Base-by-base conservation (phyloP, 1,284 basidiomycete species). In the Microbotryum saponariae region DNA sequence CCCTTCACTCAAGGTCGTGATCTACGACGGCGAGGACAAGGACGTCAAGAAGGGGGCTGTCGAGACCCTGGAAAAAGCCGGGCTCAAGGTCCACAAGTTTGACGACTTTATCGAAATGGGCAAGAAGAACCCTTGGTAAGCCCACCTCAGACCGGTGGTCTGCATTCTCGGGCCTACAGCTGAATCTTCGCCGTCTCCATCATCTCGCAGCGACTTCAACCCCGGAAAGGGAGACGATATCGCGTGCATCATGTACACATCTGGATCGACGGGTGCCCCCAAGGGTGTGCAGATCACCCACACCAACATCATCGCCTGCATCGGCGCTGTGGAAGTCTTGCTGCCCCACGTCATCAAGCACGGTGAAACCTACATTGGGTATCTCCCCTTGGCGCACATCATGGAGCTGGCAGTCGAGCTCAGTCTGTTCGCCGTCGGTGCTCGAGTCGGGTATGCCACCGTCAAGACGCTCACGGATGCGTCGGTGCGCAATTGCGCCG, bases 231-330 rank as follows among this genome's bases (percentile, higher is more conserved):
- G 79, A 20, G 82, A 86, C 0, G 88, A 86, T 62, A 77, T 86
- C 6, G 88, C 87, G 25, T 90, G 91, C 74, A 93, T 96, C 78
- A 97, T 97, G 93, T 97, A 97, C 80, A 97, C 93, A 25, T 87
- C 84, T 64, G 91, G 92, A n/a, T 87, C 85, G 60, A 94, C 91
- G 0, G 93, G 93, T 29, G 79, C 88, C 9, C 93, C 93, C 52
- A 97, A 97, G 78, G 93, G 93, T 70, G 93, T 96, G 63, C 81
- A 89, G 60, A 85, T 98, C 69, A 88, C 85, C 2, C 92, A 97
- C 76, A 77, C 80, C 52, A 97, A 97, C 78, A 83, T 97, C 65
- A 78, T 93, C 56, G 85, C 92, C 3, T 86, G 88, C 21, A 71
- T 96, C 60, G 91, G 85, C 9, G 88, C 87, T 31, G 82, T 96